phyloP scores from a whole-genome alignment of 371 early-diverging fungal genomes.

The Apophysomyces elegans region DNA sequence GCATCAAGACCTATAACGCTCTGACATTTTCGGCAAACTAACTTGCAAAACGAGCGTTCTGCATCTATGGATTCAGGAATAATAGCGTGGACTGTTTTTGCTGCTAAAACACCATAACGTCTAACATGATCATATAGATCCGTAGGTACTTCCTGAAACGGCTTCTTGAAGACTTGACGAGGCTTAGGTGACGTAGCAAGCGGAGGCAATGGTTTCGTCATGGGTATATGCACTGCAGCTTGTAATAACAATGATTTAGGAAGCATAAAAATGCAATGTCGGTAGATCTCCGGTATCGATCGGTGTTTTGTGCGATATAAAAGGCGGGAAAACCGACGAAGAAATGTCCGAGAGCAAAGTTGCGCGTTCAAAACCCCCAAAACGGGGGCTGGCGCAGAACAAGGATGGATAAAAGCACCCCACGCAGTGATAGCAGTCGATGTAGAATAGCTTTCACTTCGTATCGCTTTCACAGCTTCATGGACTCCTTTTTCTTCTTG shows the following conservation, averaged over 20 bases:
- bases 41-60: not conserved
- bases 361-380: slow-evolving; percentile 23
- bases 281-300: slow-evolving; percentile 13
- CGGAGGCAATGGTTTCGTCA: slow-evolving; percentile 35
- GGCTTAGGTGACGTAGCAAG: not conserved
- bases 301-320: slow-evolving; percentile 20
- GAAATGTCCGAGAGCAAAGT: slow-evolving; percentile 15
- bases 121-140: not conserved
- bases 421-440: slow-evolving; percentile 8
- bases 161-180: slow-evolving; percentile 2
- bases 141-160: not conserved
- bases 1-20: not conserved
- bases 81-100: slow-evolving; percentile 2
- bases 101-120: not conserved
- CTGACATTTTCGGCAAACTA: slow-evolving; percentile 6
- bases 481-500: slow-evolving; percentile 35
- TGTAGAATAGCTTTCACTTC: not conserved
- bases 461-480: slow-evolving; percentile 10
- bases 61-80: not conserved
- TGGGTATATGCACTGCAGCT: slow-evolving; percentile 41
- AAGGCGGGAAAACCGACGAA: slow-evolving; percentile 23
- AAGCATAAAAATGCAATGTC: slow-evolving; percentile 32
- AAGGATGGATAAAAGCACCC: slow-evolving; percentile 12
- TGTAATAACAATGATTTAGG: slow-evolving; percentile 45
- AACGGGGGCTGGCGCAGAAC: slow-evolving; percentile 24